These are phyloP conservation scores for Phialemonium atrogriseum DNA, from an alignment of 2,329 filamentous ascomycete genomes.

Conservation along the genomic window DNA sequence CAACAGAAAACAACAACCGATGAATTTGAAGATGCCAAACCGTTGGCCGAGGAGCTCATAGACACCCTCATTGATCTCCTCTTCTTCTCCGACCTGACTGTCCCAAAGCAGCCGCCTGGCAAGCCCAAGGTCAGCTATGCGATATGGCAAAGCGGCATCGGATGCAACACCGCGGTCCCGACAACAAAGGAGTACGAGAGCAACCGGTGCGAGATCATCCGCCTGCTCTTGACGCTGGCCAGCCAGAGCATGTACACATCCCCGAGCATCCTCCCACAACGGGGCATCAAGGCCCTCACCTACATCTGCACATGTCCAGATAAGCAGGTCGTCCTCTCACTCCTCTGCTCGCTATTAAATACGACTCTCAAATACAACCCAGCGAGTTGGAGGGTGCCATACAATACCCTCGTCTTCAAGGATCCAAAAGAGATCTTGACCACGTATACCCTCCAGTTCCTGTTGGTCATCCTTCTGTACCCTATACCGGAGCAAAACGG, in stretches of 20 bases:
- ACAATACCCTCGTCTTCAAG: slow-evolving; percentile 86
- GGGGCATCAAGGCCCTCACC: slow-evolving; percentile 75
- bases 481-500: slow-evolving; percentile 72
- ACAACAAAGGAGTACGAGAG: slow-evolving; percentile 89
- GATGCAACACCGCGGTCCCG: slow-evolving; percentile 80
- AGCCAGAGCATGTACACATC: slow-evolving; percentile 93
- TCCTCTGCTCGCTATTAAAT: slow-evolving; percentile 88
- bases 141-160: slow-evolving; percentile 97
- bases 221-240: slow-evolving; percentile 75
- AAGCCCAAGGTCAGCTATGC: slow-evolving; percentile 81
- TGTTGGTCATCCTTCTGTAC: slow-evolving; percentile 80
- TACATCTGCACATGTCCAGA: slow-evolving; percentile 83
- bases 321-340: slow-evolving; percentile 83
- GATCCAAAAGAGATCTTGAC: slow-evolving; percentile 86
- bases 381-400: slow-evolving; percentile 86
- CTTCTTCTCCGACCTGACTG: slow-evolving; percentile 85
- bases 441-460: slow-evolving; percentile 82
- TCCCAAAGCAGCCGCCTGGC: slow-evolving; percentile 62
- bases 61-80: slow-evolving; percentile 83
- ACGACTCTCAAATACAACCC: slow-evolving; percentile 97
- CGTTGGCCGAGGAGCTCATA: slow-evolving; percentile 84
- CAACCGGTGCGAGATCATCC: slow-evolving; percentile 83
- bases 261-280: slow-evolving; percentile 67
- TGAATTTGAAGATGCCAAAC: slow-evolving; percentile 75
- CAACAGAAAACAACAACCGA: slow-evolving; percentile 40